Conservation (phyloP, 129 eudicot genomes). For the Daucus carota region DH1_v3.0 NC_030385.2:42634001-42634500, state of each 20-base stretch:
- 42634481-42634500: conserved; percentile 48
- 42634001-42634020: conserved; percentile 27
- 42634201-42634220: conserved; percentile 37
- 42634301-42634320: conserved; percentile 68
- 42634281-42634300: conserved; percentile 33
- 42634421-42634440: conserved; percentile 46
- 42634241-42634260: conserved; percentile 60
- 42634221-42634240: conserved; percentile 67
- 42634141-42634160: conserved; percentile 61
- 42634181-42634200: conserved; percentile 41
- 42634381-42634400: conserved; percentile 52
- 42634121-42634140: conserved; percentile 63
- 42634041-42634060: conserved; percentile 16
- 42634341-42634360: conserved; percentile 63
- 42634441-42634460: conserved; percentile 44
- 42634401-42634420: conserved; percentile 54
- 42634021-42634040: conserved; percentile 20
- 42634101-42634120: conserved; percentile 21
- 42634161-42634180: conserved; percentile 38
- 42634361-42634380: conserved; percentile 36
- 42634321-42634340: conserved; percentile 37
- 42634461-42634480: conserved; percentile 52
- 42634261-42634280: conserved; percentile 60
- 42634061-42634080: conserved; percentile 43
- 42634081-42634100: conserved; percentile 30